These are phyloP conservation scores for Linderina pennispora DNA, from an alignment of 192 early-diverging fungal genomes.

Conservation along the genomic window DNA sequence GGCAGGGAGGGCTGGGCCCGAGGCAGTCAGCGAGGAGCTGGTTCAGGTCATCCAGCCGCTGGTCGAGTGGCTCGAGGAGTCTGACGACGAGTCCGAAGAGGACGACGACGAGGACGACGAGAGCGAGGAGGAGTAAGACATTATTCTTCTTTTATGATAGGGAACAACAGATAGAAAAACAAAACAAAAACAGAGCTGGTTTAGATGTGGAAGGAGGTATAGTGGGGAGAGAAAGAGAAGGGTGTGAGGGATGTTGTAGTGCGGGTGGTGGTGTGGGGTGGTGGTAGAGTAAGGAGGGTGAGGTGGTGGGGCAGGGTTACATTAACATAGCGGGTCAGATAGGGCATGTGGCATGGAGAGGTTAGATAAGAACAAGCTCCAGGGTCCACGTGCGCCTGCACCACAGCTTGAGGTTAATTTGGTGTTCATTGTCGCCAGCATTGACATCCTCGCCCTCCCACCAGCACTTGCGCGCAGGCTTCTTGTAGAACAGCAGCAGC, in stretches of 20 bases:
- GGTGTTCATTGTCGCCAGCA: conserved; percentile 48
- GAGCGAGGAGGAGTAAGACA: conserved; percentile 1
- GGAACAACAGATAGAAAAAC: conserved; percentile 14
- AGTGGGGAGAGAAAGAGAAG: too few species aligned
- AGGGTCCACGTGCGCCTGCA: conserved; percentile 74
- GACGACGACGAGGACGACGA: conserved; percentile 44
- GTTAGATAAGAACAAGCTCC: conserved; percentile 57
- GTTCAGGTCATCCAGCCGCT: conserved; percentile 57
- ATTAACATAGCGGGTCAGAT: too few species aligned
- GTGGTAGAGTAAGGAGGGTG: too few species aligned
- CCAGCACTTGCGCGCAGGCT: conserved; percentile 81
- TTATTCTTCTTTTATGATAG: not conserved
- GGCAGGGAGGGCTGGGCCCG: conserved; percentile 33
- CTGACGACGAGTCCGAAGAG: conserved; percentile 64
- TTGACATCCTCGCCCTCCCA: conserved; percentile 72
- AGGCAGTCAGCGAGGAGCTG: conserved; percentile 32
- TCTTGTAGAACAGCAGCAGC: conserved; percentile 72
- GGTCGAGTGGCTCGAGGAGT: conserved; percentile 64
- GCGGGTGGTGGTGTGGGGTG: too few species aligned
- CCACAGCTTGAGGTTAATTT: conserved; percentile 63
- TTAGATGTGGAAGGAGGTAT: conserved; percentile 16
- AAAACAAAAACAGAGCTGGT: conserved; percentile 20
- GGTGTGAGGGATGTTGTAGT: too few species aligned
- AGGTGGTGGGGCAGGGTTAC: too few species aligned
- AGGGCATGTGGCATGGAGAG: too few species aligned